Evolutionary conservation across 495 filamentous ascomycete genomes (phyloP), one percentile per base, ranked within the genome.

Genomic region (Penicillium samsonianum): DNA sequence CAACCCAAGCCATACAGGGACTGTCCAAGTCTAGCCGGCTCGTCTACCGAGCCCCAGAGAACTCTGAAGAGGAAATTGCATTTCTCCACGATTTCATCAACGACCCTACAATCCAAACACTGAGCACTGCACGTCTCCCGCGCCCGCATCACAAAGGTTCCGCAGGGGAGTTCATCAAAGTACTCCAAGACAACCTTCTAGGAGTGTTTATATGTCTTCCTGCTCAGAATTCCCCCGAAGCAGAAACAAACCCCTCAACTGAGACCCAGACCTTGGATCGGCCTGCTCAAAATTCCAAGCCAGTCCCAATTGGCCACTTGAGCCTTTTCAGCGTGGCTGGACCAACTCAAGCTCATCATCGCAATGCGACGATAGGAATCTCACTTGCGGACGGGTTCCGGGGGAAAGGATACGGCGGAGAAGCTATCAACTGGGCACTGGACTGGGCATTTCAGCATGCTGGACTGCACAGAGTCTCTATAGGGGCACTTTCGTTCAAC

Each of bases 381-480:
- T 67, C 71, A 33, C 64, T 82, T 8, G 56, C 61, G 16, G 57
- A 59, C 9, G 53, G 44, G 11, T 70, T 74, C 41, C 77, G 78
- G 11, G 73, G 79, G 0, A 61, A 75, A 41, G 82, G 81, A n/a
- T 85, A 83, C 48, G 82, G 80, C 1, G 61, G 60, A 14, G 82
- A 85, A 62, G 80, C 79, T 0, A 78, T 82, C 19, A 66, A 69
- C 45, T 84, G 81, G 81, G 68, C 53, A 10, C 41, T 83, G 50
- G 70, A 78, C 31, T 83, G 76, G 70, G 78, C 67, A 2, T 83
- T 84, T 56, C 51, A 62, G 44, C 62, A 68, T 30, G 73, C 69
- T 0, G 78, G 77, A 3, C 28, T 82, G 68, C 81, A 83, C 63
- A 62, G 77, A 30, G 66, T 64, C 8, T 14, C n/a, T 4, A 16